Evolutionary conservation across 192 early-diverging fungal genomes (phyloP).

Genomic region (Linnemannia zychae): DNA sequence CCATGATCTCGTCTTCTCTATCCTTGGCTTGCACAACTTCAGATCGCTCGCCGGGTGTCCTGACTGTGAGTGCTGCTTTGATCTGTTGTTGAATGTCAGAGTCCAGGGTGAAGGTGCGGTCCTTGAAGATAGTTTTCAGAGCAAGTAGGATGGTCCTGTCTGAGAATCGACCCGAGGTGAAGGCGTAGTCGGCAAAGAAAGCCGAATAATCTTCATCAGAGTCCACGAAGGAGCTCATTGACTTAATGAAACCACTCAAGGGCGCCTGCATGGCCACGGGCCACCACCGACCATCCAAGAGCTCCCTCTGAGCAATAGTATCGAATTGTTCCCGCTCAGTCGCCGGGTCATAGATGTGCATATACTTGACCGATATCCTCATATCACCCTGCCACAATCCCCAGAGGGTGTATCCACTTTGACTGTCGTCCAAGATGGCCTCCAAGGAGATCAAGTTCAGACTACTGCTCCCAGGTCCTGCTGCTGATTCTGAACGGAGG

Average conservation of each 20-base stretch:
- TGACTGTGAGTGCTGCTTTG: conserved; percentile 18
- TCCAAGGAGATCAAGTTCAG: conserved; percentile 18
- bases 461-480: conserved; percentile 23
- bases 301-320: conserved; percentile 17
- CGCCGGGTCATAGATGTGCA: conserved; percentile 44
- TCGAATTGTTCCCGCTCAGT: conserved; percentile 29
- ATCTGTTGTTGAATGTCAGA: conserved; percentile 22
- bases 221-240: conserved; percentile 48
- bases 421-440: conserved; percentile 22
- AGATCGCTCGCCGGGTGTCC: background rate
- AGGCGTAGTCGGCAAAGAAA: conserved; percentile 42
- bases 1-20: conserved; percentile 30
- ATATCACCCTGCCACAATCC: conserved; percentile 38
- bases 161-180: conserved; percentile 46
- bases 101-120: conserved; percentile 13
- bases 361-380: conserved; percentile 27
- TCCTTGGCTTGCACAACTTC: background rate
- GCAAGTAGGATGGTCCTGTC: conserved; percentile 43
- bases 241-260: conserved; percentile 34
- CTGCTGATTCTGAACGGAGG: conserved; percentile 21
- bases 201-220: conserved; percentile 21
- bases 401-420: conserved; percentile 43
- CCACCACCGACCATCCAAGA: conserved; percentile 53
- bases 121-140: conserved; percentile 15
- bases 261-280: conserved; percentile 48